Base-by-base conservation (phyloP, 805 yeast genomes). In the Teunomyces aglyptinius region DNA sequence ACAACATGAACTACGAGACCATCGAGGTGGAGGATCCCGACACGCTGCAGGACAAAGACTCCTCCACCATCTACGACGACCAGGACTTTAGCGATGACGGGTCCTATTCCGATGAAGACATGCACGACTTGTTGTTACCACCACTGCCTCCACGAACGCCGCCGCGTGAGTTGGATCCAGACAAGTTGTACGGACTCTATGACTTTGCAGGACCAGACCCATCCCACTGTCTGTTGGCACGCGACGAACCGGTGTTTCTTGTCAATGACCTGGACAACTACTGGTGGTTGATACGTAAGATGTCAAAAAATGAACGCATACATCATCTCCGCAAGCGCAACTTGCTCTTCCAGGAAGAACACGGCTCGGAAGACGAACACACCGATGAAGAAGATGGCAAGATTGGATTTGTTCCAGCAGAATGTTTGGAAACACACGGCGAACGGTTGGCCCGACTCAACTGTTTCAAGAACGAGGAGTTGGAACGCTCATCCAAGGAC, bases 371-470 rank as follows among this genome's bases (percentile, higher is more conserved):
- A 12, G 51, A 40, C 22, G 59, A 52, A 22, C 56, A 49, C 6
- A 11, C 58, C 53, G 68, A 67, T 24, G 68, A 61, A n/a, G 76
- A 71, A 73, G 86, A 83, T 60, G 83, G 83, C 2, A 77, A 82
- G 54, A 82, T 92, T 44, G 99, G 99, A 1, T 94, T 91, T 71
- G 95, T 95, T 2, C 99, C 99, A 1, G 98, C 97, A 1, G 99
- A 94, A 63, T 82, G 94, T 48, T 70, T 94, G 31, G 99, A 94
- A 65, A 89, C 96, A 0, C 90, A 88, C 50, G 86, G 83, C 40
- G 99, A 94, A 66, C 74, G 98, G 48, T 68, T 94, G 45, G 99
- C 99, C 0, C 75, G 98, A 46, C 72, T 91, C 34, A 94, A 94
- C 63, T 88, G 96, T 66, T 89, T 92, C 81, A 85, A 89, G 55